Evolutionary conservation across 208 protist species (phyloP).

Genomic region (Trypanosomatidae sp.): DNA sequence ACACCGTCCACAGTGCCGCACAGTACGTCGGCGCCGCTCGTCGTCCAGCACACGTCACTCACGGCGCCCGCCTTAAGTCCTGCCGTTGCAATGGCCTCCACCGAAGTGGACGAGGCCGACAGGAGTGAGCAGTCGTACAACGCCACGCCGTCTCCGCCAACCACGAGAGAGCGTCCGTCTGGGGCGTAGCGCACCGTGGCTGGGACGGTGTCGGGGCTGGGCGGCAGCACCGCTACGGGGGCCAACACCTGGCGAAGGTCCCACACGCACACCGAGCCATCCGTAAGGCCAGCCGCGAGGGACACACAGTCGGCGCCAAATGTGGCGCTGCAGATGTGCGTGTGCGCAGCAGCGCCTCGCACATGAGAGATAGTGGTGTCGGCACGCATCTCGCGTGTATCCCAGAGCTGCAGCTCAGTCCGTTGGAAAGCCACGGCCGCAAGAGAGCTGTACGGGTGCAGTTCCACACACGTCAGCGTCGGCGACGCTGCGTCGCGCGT

Average conservation of each 20-base stretch:
- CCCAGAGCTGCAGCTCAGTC: slow-evolving; percentile 86
- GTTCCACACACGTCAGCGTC: slow-evolving; percentile 37
- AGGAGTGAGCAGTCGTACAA: slow-evolving; percentile 15
- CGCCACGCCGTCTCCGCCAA: slow-evolving; percentile 14
- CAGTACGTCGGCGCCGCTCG: slow-evolving; percentile 32
- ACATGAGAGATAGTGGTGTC: slow-evolving; percentile 75
- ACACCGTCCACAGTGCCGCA: slow-evolving; percentile 44
- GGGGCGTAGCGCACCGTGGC: slow-evolving; percentile 45
- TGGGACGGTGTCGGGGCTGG: slow-evolving; percentile 10
- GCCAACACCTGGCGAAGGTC: slow-evolving; percentile 95
- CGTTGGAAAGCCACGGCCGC: slow-evolving; percentile 48
- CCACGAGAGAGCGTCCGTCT: slow-evolving; percentile 23
- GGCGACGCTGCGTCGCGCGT: slow-evolving; percentile 11
- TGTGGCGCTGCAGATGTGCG: slow-evolving; percentile 48
- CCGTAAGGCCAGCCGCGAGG: slow-evolving; percentile 74
- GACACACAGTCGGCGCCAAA: slow-evolving; percentile 96
- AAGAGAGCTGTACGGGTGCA: slow-evolving; percentile 72
- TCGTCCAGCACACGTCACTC: slow-evolving; percentile 51
- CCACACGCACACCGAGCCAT: slow-evolving; percentile 92
- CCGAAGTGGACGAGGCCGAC: slow-evolving; percentile 1
- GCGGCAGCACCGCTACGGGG: slow-evolving; percentile 39
- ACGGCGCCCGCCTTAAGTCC: slow-evolving; percentile 11
- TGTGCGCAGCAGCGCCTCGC: slow-evolving; percentile 4
- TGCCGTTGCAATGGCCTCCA: slow-evolving; percentile 15
- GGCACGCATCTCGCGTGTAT: slow-evolving; percentile 78